Percentiles rank a stretch among this genome's conserved stretches.
Evolutionary conservation across 306 rosid species (phyloP).

Genomic region (Parietaria judaica): DNA sequence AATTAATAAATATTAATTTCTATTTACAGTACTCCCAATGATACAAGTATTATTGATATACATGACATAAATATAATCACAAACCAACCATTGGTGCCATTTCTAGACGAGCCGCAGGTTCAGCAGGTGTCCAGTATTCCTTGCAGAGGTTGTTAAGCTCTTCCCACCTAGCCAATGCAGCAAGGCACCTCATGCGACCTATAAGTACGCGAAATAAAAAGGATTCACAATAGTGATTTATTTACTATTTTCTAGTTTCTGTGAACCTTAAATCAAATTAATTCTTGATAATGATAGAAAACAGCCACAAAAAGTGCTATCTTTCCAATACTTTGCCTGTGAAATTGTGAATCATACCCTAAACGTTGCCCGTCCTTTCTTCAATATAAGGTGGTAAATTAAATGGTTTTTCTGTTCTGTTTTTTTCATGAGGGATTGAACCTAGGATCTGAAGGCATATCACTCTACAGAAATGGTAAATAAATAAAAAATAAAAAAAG

Average conservation of each 20-base stretch:
- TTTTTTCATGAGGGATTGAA: no score
- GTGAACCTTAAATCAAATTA: not conserved
- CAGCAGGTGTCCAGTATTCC: conserved; percentile 98
- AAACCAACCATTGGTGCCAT: conserved; percentile 93
- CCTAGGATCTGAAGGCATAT: no score
- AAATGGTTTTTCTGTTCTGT: no score
- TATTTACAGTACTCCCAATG: conserved; percentile 8
- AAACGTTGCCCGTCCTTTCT: no score
- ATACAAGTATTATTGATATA: conserved; percentile 8
- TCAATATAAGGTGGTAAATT: no score
- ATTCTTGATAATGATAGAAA: not conserved
- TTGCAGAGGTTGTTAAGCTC: conserved; percentile 80
- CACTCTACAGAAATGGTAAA: not conserved
- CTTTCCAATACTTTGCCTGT: no score
- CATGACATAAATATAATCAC: not conserved
- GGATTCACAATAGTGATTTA: conserved; percentile 8
- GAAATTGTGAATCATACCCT: no score
- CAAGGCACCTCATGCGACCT: conserved; percentile 98
- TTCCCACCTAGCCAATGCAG: conserved; percentile 99
- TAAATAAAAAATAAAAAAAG: conserved; percentile 5
- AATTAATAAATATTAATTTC: no score
- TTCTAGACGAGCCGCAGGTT: conserved; percentile 89
- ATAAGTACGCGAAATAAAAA: conserved; percentile 29
- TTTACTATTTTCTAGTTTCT: not conserved
- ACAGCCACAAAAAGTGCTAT: no score